Base-by-base conservation (phyloP, 257 asterid species). In the Eustoma russellianum region DNA sequence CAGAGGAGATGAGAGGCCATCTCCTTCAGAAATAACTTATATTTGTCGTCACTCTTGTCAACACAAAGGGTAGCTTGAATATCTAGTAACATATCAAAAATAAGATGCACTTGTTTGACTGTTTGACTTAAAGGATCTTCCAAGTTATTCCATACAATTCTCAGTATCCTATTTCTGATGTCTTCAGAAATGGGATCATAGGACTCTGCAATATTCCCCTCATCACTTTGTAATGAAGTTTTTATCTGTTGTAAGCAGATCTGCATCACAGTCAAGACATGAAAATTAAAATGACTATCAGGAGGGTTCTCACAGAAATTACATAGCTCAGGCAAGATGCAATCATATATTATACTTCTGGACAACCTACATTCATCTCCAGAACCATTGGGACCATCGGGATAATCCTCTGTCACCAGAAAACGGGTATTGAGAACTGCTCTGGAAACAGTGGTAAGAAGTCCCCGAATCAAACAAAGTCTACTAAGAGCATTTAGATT, bases 121-220 rank as follows among this genome's bases (percentile, higher is more conserved):
- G 98, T 80, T 78, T 91, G 98, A 69, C 87, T 91, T 60, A 91
- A 69, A 74, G 96, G 95, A 73, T 91, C 98, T 74, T 91, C 98
- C 80, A 91, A 72, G 77, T 91, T 91, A 74, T 79, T 79, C 98
- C 98, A 91, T 59, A 87, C 85, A 63, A 76, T 83, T 73, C 79
- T 81, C 60, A 87, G 62, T 70, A 87, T 74, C 70, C 95, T 74
- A 16, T 78, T 69, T 24, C 94, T 85, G 75, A 75, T 80, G 41
- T 83, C 80, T 70, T 80, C 98, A 15, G 98, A 70, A 53, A 87
- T 66, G 9, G 82, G 83, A 65, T 72, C 72, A 57, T 73, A 77
- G 54, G 65, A 69, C 72, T 70, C 75, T 30, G 61, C 51, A 54
- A 17, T 13, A 24, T 63, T 63, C 55, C 70, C 33, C 6, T 34